Base-by-base conservation (phyloP, 495 filamentous ascomycete species). In the Trichoderma asperelloides region DNA sequence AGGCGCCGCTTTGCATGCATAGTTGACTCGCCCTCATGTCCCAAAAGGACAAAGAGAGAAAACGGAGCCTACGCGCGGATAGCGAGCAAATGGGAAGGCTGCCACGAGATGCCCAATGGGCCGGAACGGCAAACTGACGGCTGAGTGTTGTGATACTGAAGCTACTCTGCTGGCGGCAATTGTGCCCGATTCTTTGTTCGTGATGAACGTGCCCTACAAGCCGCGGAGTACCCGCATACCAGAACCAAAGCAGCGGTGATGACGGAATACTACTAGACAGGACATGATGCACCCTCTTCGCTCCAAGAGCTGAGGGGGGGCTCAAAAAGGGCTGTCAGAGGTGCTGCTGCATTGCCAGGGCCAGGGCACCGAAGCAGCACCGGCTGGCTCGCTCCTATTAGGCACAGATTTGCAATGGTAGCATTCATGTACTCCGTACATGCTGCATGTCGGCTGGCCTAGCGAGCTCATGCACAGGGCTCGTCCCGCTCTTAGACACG, bases 401-500 rank as follows among this genome's bases (percentile, higher is more conserved):
- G 33, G 33, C 33, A 37, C 33, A 47, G 43, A 47, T 15, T 47
- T n/a, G 15, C 43, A 47, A 47, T 47, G 49, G 27, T 23, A 30
- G 23, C 23, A 60, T 13, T 28, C 55, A 28, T 8, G 23, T 60
- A 28, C 23, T 30, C 47, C 7, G 55, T 28, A 60, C 55, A 18
- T 28, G 55, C 47, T 9, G 47, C 47, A 51, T 51, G 3, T 51
- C 47, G 47, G 47, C 18, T 25, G 23, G 23, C 55, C 23, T 30
- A 25, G 55, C 55, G 23, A 30, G 11, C n/a, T 11, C 23, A 60
- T 60, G 55, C 55, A 60, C 55, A 15, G 55, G 55, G 55, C 55
- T 60, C 55, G 55, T 60, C 55, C 55, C 55, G 55, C 55, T 60
- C 55, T 60, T 21, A 28, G 55, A 60, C 55, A 27, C 55, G 15